These are phyloP conservation scores for Phytophthora hybrid DNA, from an alignment of 352 stramenopile species.

Conservation along the genomic window DNA sequence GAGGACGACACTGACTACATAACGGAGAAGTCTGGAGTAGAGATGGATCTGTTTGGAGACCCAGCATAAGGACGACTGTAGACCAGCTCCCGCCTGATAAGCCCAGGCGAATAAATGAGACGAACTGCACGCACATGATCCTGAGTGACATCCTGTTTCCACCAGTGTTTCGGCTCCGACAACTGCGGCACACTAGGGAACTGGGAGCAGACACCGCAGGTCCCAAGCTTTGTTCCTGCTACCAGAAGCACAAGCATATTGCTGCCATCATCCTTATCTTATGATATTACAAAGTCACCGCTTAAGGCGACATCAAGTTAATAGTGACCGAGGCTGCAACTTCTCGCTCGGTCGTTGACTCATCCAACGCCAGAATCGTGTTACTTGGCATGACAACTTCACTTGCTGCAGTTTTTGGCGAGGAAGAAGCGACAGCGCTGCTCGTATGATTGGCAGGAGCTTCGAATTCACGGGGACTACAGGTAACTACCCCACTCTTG, in stretches of 20 bases:
- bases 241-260: too few relatives aligned
- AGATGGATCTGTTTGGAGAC: conserved; percentile 58
- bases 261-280: too few relatives aligned
- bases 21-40: conserved; percentile 49
- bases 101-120: background rate
- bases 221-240: too few relatives aligned
- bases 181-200: background rate
- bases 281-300: background rate
- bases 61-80: conserved; percentile 30
- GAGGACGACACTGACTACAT: conserved; percentile 71
- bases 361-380: background rate
- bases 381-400: background rate
- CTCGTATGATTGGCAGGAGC: background rate
- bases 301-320: conserved; percentile 12
- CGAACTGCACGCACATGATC: background rate
- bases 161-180: background rate
- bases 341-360: background rate
- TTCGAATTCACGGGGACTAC: background rate
- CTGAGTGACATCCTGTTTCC: background rate
- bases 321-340: background rate
- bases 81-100: background rate
- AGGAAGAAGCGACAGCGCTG: conserved; percentile 8
- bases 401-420: conserved; percentile 1
- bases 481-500: background rate
- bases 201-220: background rate